Percentiles rank a stretch among this genome's conserved stretches.
phyloP scores from a whole-genome alignment of 164 flowering plant species.

The Litsea cubeba region DNA sequence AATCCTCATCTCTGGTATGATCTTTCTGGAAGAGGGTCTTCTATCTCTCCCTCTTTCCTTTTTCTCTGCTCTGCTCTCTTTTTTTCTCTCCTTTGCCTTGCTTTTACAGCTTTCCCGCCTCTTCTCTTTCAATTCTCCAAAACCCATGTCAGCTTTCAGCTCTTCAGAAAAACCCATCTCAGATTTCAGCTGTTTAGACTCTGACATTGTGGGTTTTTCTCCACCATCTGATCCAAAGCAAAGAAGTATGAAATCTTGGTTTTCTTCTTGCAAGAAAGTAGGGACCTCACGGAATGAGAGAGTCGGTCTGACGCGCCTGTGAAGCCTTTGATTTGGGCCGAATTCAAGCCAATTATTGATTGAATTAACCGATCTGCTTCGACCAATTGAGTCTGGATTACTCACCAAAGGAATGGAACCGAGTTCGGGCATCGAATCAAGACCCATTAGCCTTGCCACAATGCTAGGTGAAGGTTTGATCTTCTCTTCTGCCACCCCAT shows the following conservation, averaged over 20 bases:
- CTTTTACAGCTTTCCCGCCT: conserved; percentile 10
- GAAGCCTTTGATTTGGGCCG: conserved; percentile 19
- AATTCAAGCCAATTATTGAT: conserved; percentile 36
- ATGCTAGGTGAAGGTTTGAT: conserved; percentile 29
- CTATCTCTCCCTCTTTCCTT: not conserved
- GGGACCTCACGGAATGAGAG: conserved; percentile 60
- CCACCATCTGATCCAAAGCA: conserved; percentile 41
- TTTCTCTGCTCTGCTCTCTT: not conserved
- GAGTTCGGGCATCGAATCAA: conserved; percentile 42
- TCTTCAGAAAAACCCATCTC: conserved; percentile 20
- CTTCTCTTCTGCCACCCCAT: conserved; percentile 2
- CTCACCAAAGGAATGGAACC: not conserved
- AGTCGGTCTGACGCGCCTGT: conserved; percentile 45
- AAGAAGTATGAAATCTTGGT: conserved; percentile 35
- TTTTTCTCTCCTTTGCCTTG: conserved; percentile 1
- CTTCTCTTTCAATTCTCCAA: conserved; percentile 28
- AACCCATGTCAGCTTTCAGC: conserved; percentile 24
- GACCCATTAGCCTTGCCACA: conserved; percentile 70
- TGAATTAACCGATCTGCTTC: conserved; percentile 65
- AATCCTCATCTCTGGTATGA: not conserved
- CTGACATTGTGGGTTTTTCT: conserved; percentile 14
- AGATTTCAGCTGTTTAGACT: conserved; percentile 16
- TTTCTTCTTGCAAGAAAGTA: conserved; percentile 17
- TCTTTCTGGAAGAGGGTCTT: not conserved
- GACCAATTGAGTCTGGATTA: conserved; percentile 19